Conservation (phyloP, 2,329 filamentous ascomycete genomes). For the Beauveria asiatica region DNA sequence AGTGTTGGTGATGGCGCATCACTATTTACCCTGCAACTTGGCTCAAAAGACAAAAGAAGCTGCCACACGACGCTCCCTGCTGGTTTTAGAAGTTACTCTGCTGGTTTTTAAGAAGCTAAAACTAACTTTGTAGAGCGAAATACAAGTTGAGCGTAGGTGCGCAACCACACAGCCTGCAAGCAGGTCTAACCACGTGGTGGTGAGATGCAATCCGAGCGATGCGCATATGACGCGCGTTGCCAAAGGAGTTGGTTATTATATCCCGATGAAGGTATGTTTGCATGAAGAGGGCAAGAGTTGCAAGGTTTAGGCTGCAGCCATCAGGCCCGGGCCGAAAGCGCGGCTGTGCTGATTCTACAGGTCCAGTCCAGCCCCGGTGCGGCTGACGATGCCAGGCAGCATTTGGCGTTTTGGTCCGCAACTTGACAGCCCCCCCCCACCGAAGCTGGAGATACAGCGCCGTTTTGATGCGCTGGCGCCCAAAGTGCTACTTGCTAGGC, state of each 20-base stretch:
- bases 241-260: background rate
- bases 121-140: too few species aligned
- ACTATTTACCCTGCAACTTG: background rate
- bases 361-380: background rate
- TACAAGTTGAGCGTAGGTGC: too few species aligned
- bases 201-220: background rate
- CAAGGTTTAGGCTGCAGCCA: conserved; percentile 12
- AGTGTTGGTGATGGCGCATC: background rate
- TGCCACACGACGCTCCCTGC: background rate
- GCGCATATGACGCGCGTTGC: background rate
- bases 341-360: conserved; percentile 2
- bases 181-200: too few species aligned
- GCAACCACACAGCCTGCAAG: too few species aligned
- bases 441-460: background rate
- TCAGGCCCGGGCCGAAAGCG: background rate
- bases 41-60: background rate
- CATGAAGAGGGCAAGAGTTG: background rate
- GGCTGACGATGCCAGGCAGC: background rate
- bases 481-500: background rate
- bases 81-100: background rate
- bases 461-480: background rate
- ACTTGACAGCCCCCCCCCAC: background rate
- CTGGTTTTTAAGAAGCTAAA: too few species aligned
- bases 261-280: background rate
- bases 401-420: too few species aligned